Conservation (phyloP, 495 filamentous ascomycete genomes). For the Penicillium pulvis region DNA sequence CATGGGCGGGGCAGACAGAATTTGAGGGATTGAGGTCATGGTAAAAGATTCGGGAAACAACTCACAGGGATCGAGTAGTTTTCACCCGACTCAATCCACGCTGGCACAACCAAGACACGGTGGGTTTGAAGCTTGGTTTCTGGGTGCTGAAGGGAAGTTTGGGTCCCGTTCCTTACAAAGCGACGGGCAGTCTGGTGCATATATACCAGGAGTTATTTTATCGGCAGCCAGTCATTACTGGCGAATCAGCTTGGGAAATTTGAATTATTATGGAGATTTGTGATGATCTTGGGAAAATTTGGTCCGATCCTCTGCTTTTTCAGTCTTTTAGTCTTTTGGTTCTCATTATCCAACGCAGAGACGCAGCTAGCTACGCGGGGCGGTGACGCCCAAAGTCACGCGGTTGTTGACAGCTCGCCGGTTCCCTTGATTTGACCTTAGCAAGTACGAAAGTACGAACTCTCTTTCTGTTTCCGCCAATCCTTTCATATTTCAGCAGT, state of each 20-base stretch:
- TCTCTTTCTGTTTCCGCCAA: background rate
- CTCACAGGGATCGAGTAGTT: constrained; percentile 37
- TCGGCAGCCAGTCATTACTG: constrained; percentile 1
- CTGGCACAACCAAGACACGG: constrained; percentile 35
- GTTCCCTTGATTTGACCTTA: constrained; percentile 7
- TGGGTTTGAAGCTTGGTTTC: constrained; percentile 19
- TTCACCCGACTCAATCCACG: constrained; percentile 37
- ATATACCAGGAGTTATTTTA: constrained; percentile 13
- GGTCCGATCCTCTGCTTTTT: background rate
- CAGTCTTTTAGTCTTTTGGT: background rate
- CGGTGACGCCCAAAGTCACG: constrained; percentile 36
- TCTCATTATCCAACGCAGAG: background rate
- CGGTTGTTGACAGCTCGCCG: constrained; percentile 31
- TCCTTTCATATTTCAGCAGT: constrained; percentile 1
- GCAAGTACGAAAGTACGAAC: background rate
- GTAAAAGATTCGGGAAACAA: constrained; percentile 9
- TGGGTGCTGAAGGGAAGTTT: constrained; percentile 30
- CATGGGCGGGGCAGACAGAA: constrained; percentile 20
- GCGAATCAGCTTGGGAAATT: background rate
- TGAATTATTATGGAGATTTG: background rate
- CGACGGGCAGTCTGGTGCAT: constrained; percentile 10
- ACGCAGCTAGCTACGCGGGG: constrained; percentile 19
- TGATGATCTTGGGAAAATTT: background rate
- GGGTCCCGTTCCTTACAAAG: constrained; percentile 34
- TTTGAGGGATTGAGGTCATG: constrained; percentile 10